Evolutionary conservation across 1,284 basidiomycete species (phyloP).

Genomic region (Porodaedalea pini): DNA sequence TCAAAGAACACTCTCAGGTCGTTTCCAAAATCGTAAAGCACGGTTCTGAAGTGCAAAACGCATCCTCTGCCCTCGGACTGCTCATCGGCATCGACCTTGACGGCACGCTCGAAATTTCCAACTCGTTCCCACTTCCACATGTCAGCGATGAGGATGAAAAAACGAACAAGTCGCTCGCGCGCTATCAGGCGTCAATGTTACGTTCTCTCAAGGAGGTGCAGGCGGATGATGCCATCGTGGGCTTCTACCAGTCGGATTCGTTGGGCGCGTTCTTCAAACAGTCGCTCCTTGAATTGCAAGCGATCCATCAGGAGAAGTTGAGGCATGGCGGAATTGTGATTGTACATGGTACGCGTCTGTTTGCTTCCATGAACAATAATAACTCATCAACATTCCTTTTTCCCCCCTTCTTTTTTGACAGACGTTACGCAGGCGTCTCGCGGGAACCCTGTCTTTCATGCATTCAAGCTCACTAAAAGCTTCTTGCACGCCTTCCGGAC

Average conservation of each 20-base stretch:
- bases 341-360: constrained; percentile 69
- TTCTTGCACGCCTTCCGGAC: constrained; percentile 87
- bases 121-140: constrained; percentile 86
- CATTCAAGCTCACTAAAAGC: constrained; percentile 81
- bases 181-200: constrained; percentile 85
- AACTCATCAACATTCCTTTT: neutral
- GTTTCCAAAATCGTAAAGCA: constrained; percentile 93
- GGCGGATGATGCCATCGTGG: constrained; percentile 91
- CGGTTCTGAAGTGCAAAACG: constrained; percentile 57
- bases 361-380: neutral
- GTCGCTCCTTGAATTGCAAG: constrained; percentile 85
- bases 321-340: constrained; percentile 86
- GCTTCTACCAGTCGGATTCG: constrained; percentile 92
- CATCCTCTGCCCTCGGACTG: constrained; percentile 74
- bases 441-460: constrained; percentile 88
- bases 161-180: constrained; percentile 64
- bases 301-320: constrained; percentile 74
- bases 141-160: constrained; percentile 75
- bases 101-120: constrained; percentile 87
- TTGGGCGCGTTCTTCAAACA: constrained; percentile 92
- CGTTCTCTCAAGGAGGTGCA: constrained; percentile 88
- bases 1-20: constrained; percentile 48
- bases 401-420: constrained; percentile 14
- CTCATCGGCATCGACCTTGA: constrained; percentile 90
- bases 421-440: constrained; percentile 59